phyloP scores from a whole-genome alignment of 148 eudicot genomes.

The Silene uniflora region DNA sequence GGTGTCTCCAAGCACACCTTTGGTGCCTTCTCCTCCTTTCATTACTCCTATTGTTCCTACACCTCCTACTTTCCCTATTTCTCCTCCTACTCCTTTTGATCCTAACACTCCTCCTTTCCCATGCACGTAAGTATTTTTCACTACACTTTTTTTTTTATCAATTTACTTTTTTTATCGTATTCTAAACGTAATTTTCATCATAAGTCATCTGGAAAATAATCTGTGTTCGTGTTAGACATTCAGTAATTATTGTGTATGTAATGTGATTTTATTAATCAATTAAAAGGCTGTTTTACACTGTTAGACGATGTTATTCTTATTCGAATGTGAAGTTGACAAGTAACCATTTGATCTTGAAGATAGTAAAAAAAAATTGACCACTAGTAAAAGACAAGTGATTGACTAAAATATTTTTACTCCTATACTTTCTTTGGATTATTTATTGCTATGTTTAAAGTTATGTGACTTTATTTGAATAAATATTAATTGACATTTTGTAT shows the following conservation, averaged over 20 bases:
- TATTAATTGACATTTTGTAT: not conserved
- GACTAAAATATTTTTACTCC: not conserved
- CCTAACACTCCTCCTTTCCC: conserved; percentile 74
- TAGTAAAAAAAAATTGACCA: not conserved
- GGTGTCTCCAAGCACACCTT: conserved; percentile 17
- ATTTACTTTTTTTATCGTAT: not conserved
- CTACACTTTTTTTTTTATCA: not conserved
- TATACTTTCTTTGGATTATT: not conserved
- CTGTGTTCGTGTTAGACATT: too few species aligned
- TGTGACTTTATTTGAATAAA: not conserved
- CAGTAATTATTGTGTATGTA: too few species aligned
- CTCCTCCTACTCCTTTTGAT: conserved; percentile 51
- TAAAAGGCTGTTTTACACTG: too few species aligned
- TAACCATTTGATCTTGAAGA: not conserved
- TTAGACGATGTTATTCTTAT: too few species aligned
- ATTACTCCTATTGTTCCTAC: conserved; percentile 28
- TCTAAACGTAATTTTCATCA: not conserved
- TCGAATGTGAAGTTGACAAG: too few species aligned
- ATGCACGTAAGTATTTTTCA: conserved; percentile 65
- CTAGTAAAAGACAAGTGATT: not conserved
- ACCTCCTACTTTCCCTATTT: conserved; percentile 32
- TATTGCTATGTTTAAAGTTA: not conserved
- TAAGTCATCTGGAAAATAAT: not conserved
- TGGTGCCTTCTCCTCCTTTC: conserved; percentile 27
- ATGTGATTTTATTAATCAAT: too few species aligned